A percentile compares a stretch with the other conserved stretches of the same genome.
Conservation (phyloP, 2,329 filamentous ascomycete species). For the Colletotrichum costaricense region DNA sequence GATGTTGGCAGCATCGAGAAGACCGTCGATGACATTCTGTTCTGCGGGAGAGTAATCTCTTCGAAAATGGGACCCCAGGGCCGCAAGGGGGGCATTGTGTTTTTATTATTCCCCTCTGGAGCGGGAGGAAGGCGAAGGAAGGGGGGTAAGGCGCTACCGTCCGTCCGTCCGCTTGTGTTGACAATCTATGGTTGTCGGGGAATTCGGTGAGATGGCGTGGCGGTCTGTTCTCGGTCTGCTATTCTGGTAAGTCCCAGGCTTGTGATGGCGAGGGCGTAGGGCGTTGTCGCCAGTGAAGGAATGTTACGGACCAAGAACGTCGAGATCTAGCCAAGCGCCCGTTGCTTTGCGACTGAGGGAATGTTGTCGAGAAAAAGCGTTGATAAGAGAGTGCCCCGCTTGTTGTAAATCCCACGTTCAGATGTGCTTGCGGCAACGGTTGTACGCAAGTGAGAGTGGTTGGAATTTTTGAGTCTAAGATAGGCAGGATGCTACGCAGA, state of each 20-base stretch:
- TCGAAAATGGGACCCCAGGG: constrained; percentile 39
- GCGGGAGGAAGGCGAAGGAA: background rate
- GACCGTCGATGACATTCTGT: constrained; percentile 56
- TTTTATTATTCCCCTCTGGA: constrained; percentile 1
- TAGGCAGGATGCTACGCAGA: background rate
- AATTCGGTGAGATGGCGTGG: constrained; percentile 28
- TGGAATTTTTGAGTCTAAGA: background rate
- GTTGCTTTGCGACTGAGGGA: background rate
- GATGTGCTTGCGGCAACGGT: background rate
- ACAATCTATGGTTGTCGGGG: constrained; percentile 18
- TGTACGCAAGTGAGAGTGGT: background rate
- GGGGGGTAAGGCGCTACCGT: background rate
- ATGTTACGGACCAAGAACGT: constrained; percentile 18
- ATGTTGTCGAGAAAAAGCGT: constrained; percentile 9
- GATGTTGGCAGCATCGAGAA: constrained; percentile 65
- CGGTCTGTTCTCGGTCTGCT: constrained; percentile 5
- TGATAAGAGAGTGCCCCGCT: background rate
- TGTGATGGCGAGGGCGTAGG: constrained; percentile 5
- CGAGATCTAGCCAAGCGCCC: constrained; percentile 17
- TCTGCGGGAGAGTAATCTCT: constrained; percentile 45
- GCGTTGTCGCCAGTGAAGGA: constrained; percentile 2
- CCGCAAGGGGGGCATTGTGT: constrained; percentile 33
- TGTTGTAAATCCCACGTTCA: background rate
- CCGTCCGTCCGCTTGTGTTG: constrained; percentile 14
- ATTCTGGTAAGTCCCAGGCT: background rate